Evolutionary conservation across 306 rosid genomes (phyloP).

Genomic region (Vigna reflexopilosa): DNA sequence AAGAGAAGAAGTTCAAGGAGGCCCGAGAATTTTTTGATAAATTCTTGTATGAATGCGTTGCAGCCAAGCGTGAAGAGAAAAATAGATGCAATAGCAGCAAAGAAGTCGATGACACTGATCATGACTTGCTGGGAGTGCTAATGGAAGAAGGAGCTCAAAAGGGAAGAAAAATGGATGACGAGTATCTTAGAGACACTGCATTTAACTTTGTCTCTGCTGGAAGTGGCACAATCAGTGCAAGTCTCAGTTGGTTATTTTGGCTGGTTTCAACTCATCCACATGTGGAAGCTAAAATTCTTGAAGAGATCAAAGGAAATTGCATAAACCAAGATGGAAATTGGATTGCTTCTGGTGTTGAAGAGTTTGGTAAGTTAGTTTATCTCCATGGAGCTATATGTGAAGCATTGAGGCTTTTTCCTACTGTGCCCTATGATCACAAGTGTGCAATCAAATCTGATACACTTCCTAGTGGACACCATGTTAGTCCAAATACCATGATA

Average conservation of each 20-base stretch:
- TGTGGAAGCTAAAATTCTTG: slow-evolving; percentile 4
- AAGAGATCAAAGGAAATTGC: slow-evolving; percentile 18
- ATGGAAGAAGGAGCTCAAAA: background rate
- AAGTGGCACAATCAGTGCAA: slow-evolving; percentile 20
- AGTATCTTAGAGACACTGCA: slow-evolving; percentile 12
- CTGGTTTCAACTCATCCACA: slow-evolving; percentile 25
- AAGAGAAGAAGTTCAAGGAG: slow-evolving; percentile 5
- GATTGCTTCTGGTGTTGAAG: background rate
- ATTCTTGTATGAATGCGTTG: slow-evolving; percentile 31
- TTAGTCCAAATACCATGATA: slow-evolving; percentile 1
- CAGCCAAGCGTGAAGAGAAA: slow-evolving; percentile 34
- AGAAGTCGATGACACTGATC: background rate
- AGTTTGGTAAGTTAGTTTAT: background rate
- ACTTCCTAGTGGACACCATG: slow-evolving; percentile 21
- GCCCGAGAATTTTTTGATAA: slow-evolving; percentile 34
- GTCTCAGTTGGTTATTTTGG: slow-evolving; percentile 34
- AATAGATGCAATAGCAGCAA: background rate
- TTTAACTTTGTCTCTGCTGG: background rate
- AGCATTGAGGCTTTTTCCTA: slow-evolving; percentile 34
- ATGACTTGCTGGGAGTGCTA: background rate
- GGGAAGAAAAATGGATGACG: background rate
- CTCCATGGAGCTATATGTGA: slow-evolving; percentile 39
- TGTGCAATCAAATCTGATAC: slow-evolving; percentile 27
- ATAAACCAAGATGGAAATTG: background rate
- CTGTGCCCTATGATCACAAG: background rate